Evolutionary conservation across 306 rosid species (phyloP), one percentile per base, ranked within the genome.

Genomic region (Canavalia gladiata): DNA sequence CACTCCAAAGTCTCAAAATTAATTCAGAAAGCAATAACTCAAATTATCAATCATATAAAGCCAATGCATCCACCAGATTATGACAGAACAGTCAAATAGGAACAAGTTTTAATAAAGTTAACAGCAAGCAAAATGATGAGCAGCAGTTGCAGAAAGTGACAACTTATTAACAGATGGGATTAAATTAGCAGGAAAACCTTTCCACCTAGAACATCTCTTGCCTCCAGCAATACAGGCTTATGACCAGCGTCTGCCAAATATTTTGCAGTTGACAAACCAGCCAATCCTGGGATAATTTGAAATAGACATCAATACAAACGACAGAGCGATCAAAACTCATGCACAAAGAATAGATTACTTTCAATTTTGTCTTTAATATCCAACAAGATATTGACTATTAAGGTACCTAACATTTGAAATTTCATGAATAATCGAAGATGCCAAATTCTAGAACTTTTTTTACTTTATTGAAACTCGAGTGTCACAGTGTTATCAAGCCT

Each of bases 231-330:
- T 56, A 93, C 46, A 76, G 99, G 99, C 76, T 89, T 91, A 86
- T 95, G 99, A 65, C 99, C 99, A 43, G 99, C 99, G 88, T 95
- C 99, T 37, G 98, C 98, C 90, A 95, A 87, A 85, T 95, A 95
- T 69, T 95, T 95, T 51, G 99, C 99, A 74, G 99, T 91, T 35
- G 98, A 90, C 65, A 95, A 91, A 78, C 99, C 99, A 80, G 97
- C 98, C 91, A 94, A 76, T 74, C 98, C 98, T 94, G 88, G 35
- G 73, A 74, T 58, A 77, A 77, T 78, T 76, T 46, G 69, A 76
- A 82, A 62, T 37, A 67, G 39, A 25, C 55, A 58, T 77, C 29
- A 74, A 76, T 43, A 76, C 57, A 72, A 10, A 58, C 5, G 51
- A 50, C 56, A 68, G 55, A 41, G 12, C 58, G 37, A 35, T 3